Evolutionary conservation across 2,329 filamentous ascomycete genomes (phyloP).

Genomic region (Diaporthe amygdali): DNA sequence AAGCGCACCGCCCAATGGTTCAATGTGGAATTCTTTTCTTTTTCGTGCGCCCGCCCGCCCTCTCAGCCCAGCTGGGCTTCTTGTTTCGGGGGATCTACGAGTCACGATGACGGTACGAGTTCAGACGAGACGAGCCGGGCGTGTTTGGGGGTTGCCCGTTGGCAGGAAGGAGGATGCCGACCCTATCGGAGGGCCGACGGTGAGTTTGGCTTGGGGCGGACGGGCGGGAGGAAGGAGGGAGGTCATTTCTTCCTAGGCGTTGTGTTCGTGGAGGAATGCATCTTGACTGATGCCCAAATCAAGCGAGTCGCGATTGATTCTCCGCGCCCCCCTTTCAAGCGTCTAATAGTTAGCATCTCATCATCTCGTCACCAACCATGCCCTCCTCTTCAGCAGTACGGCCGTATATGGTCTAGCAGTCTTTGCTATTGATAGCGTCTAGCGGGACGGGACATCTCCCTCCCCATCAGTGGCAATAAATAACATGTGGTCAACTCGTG

Average conservation of each 20-base stretch:
- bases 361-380: not conserved
- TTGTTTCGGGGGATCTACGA: slow-evolving; percentile 1
- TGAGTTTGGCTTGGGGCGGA: too few species aligned
- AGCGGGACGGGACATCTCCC: not conserved
- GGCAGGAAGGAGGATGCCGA: not conserved
- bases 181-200: not conserved
- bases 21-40: not conserved
- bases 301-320: not conserved
- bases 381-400: not conserved
- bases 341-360: too few species aligned
- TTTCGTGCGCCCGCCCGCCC: too few species aligned
- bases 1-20: not conserved
- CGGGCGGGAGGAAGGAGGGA: too few species aligned
- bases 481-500: slow-evolving; percentile 6
- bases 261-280: not conserved
- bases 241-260: not conserved
- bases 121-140: not conserved
- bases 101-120: not conserved
- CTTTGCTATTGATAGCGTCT: slow-evolving; percentile 12
- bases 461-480: not conserved
- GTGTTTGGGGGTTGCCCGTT: too few species aligned
- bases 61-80: not conserved
- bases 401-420: slow-evolving; percentile 2
- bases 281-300: not conserved
- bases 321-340: not conserved